Conservation (phyloP, 2,329 filamentous ascomycete genomes). For the Aspergillus sp. region DNA sequence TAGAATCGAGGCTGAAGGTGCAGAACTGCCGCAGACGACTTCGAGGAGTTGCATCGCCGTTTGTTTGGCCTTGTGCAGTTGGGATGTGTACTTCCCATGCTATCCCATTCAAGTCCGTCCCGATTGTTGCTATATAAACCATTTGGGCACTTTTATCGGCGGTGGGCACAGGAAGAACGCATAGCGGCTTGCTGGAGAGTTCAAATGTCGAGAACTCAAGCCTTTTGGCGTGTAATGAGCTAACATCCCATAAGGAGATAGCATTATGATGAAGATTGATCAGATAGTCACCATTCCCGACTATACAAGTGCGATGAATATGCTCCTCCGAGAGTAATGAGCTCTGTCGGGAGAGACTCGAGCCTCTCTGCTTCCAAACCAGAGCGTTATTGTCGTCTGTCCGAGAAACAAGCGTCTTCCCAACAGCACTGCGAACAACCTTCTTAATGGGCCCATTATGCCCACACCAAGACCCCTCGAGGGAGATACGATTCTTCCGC, state of each 20-base stretch:
- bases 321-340: constrained; percentile 59
- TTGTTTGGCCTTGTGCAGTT: constrained; percentile 19
- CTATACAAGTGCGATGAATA: constrained; percentile 70
- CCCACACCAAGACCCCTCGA: constrained; percentile 68
- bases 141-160: constrained; percentile 51
- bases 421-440: constrained; percentile 76
- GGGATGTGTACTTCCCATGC: constrained; percentile 71
- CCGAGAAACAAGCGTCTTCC: constrained; percentile 69
- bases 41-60: constrained; percentile 19
- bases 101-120: constrained; percentile 66
- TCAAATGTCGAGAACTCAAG: constrained; percentile 54
- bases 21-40: constrained; percentile 58
- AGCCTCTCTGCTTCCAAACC: constrained; percentile 66
- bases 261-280: constrained; percentile 67
- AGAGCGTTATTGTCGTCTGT: constrained; percentile 71
- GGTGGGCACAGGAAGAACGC: constrained; percentile 61
- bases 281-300: constrained; percentile 69
- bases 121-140: constrained; percentile 70
- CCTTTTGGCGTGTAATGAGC: constrained; percentile 49
- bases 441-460: constrained; percentile 75
- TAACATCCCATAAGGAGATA: constrained; percentile 73
- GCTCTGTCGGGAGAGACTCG: constrained; percentile 58
- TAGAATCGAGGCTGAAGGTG: constrained; percentile 56
- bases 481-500: constrained; percentile 50
- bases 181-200: constrained; percentile 63